Conservation (phyloP, 352 stramenopile species). For the Globisporangium cederbergense region DNA sequence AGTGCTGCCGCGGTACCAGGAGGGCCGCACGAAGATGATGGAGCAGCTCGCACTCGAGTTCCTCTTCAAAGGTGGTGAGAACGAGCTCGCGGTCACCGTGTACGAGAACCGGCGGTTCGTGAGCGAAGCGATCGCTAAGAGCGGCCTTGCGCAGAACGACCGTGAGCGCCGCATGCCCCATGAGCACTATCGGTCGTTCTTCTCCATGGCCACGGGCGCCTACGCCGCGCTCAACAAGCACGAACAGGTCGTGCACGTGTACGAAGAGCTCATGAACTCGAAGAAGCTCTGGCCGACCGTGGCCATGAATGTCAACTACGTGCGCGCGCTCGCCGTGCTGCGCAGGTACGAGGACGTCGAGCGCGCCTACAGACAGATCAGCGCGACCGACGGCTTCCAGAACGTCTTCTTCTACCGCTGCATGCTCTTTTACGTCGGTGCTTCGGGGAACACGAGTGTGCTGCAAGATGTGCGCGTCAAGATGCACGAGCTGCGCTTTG, state of each 20-base stretch:
- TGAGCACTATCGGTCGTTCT: conserved; percentile 19
- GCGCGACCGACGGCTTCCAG: conserved; percentile 11
- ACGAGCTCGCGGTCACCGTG: conserved; percentile 13
- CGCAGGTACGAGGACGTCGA: conserved; percentile 1
- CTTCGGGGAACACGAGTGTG: neutral
- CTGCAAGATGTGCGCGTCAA: neutral
- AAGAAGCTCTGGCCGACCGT: conserved; percentile 14
- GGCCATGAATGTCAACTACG: conserved; percentile 19
- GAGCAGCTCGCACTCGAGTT: conserved; percentile 17
- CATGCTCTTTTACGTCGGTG: conserved; percentile 10
- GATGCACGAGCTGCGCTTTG: conserved; percentile 13
- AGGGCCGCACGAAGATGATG: conserved; percentile 15
- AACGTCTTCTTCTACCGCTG: conserved; percentile 21
- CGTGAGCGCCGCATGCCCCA: conserved; percentile 8
- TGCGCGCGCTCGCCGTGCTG: conserved; percentile 15
- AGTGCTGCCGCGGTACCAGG: conserved; percentile 7
- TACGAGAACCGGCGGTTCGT: conserved; percentile 15
- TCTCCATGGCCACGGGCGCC: conserved; percentile 16
- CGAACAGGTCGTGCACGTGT: conserved; percentile 10
- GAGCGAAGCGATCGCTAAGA: neutral
- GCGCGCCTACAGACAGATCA: conserved; percentile 7
- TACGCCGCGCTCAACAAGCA: conserved; percentile 10
- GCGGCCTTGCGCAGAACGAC: conserved; percentile 12
- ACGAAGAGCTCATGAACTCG: conserved; percentile 4
- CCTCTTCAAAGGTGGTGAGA: conserved; percentile 7